These are phyloP conservation scores for Hypholoma sublateritium DNA, from an alignment of 768 basidiomycete species.

Conservation along the genomic window DNA sequence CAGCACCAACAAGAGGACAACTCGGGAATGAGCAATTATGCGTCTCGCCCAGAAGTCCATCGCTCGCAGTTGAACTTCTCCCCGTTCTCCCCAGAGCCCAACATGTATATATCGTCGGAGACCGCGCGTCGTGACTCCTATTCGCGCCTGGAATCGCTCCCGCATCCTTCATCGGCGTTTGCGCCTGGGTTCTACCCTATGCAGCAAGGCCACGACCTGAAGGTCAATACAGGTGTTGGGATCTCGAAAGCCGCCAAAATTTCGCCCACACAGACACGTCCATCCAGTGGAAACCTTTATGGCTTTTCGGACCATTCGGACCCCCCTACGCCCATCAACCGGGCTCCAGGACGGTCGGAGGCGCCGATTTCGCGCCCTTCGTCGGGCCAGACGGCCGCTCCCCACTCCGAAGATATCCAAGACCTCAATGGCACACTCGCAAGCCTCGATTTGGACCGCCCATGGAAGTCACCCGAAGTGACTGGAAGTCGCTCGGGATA, in stretches of 20 bases:
- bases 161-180: conserved; percentile 50
- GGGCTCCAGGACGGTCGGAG: conserved; percentile 43
- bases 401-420: conserved; percentile 41
- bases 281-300: conserved; percentile 46
- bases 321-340: conserved; percentile 37
- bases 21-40: conserved; percentile 7
- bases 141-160: conserved; percentile 39
- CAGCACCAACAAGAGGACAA: conserved; percentile 11
- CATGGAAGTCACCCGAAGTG: conserved; percentile 27
- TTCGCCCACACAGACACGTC: conserved; percentile 43
- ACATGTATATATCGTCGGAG: conserved; percentile 32
- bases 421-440: conserved; percentile 79
- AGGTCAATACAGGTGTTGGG: conserved; percentile 20
- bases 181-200: conserved; percentile 49
- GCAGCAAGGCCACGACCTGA: conserved; percentile 38
- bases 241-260: conserved; percentile 28
- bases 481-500: conserved; percentile 10
- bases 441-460: conserved; percentile 63
- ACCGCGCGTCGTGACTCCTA: conserved; percentile 35
- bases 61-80: conserved; percentile 53
- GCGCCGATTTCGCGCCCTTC: conserved; percentile 52
- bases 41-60: conserved; percentile 33
- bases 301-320: conserved; percentile 45
- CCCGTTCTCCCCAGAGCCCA: conserved; percentile 78
- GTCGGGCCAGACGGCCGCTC: conserved; percentile 42